Percentiles rank a stretch among this genome's conserved stretches.
Conservation (phyloP, 2,329 filamentous ascomycete genomes). For the Coniella lustricola region DNA sequence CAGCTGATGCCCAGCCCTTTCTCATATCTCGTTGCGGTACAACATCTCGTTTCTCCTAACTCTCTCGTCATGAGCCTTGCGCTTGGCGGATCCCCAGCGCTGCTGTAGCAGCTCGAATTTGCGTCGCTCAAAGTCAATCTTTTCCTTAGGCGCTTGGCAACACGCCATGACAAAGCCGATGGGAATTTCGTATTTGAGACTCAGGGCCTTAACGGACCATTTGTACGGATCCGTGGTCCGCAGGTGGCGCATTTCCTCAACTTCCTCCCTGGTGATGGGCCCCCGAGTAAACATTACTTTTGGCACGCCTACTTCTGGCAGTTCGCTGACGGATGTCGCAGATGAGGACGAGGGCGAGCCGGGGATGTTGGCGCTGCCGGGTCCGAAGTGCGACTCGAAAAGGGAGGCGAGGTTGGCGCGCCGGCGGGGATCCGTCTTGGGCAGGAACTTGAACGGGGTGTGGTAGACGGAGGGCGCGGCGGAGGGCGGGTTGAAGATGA, state of each 20-base stretch:
- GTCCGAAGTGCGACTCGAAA: conserved; percentile 23
- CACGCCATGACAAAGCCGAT: conserved; percentile 52
- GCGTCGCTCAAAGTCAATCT: conserved; percentile 38
- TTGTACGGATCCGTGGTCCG: conserved; percentile 43
- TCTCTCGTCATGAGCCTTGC: conserved; percentile 48
- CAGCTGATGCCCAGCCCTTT: neutral
- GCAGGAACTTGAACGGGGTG: conserved; percentile 62
- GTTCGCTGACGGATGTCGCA: neutral
- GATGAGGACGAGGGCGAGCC: neutral
- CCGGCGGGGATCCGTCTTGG: conserved; percentile 47
- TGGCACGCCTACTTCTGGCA: conserved; percentile 16
- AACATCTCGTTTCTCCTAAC: conserved; percentile 46
- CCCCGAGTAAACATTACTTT: conserved; percentile 21
- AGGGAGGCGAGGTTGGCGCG: conserved; percentile 40
- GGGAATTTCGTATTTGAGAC: conserved; percentile 49
- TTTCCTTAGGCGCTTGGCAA: conserved; percentile 40
- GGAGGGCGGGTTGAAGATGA: conserved; percentile 44
- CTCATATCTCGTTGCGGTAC: conserved; percentile 43
- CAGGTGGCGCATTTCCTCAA: conserved; percentile 53
- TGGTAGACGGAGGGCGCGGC: conserved; percentile 47
- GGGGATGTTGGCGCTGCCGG: neutral
- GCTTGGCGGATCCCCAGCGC: conserved; percentile 51
- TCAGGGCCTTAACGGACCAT: conserved; percentile 49
- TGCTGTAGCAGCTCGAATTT: conserved; percentile 42
- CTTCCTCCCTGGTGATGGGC: conserved; percentile 48